Percentiles rank a stretch among this genome's conserved stretches.
These are phyloP conservation scores for Byssothecium circinans DNA, from an alignment of 2,329 filamentous ascomycete genomes.

Conservation along the genomic window DNA sequence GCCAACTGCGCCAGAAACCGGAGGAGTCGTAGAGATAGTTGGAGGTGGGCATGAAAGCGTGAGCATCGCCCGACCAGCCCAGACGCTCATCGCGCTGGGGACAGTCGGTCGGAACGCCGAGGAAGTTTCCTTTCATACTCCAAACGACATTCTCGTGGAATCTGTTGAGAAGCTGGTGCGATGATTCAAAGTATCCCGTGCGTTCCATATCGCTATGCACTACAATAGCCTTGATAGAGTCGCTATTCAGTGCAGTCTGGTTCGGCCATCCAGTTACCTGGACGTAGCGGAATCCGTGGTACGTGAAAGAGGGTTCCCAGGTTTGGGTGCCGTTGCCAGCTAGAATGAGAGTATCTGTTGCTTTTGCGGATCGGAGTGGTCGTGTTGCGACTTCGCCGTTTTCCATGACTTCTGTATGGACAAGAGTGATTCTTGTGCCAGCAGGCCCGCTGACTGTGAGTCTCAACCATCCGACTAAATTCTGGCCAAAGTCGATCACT, in stretches of 20 bases:
- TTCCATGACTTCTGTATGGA: conserved; percentile 60
- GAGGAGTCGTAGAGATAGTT: conserved; percentile 58
- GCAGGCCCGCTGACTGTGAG: conserved; percentile 43
- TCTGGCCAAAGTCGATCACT: conserved; percentile 61
- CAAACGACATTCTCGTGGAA: conserved; percentile 59
- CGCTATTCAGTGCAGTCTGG: conserved; percentile 10
- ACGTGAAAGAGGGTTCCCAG: conserved; percentile 56
- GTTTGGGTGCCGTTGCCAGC: conserved; percentile 25
- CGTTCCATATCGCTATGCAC: conserved; percentile 58
- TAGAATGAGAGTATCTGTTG: conserved; percentile 44
- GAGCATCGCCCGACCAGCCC: conserved; percentile 57
- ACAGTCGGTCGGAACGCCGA: conserved; percentile 53
- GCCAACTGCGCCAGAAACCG: conserved; percentile 56
- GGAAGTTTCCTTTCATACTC: conserved; percentile 62
- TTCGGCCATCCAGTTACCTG: conserved; percentile 52
- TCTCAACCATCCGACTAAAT: conserved; percentile 56
- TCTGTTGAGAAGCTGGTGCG: conserved; percentile 55
- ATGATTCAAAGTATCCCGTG: conserved; percentile 56
- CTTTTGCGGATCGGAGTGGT: conserved; percentile 50
- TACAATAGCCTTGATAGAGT: conserved; percentile 44
- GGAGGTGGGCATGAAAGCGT: conserved; percentile 54
- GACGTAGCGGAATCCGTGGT: conserved; percentile 57
- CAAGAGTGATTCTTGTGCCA: conserved; percentile 50
- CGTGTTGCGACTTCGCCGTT: conserved; percentile 46
- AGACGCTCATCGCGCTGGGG: conserved; percentile 59